These are phyloP conservation scores for Scortechinia acanthostroma DNA, from an alignment of 2,329 filamentous ascomycete species.

Conservation along the genomic window DNA sequence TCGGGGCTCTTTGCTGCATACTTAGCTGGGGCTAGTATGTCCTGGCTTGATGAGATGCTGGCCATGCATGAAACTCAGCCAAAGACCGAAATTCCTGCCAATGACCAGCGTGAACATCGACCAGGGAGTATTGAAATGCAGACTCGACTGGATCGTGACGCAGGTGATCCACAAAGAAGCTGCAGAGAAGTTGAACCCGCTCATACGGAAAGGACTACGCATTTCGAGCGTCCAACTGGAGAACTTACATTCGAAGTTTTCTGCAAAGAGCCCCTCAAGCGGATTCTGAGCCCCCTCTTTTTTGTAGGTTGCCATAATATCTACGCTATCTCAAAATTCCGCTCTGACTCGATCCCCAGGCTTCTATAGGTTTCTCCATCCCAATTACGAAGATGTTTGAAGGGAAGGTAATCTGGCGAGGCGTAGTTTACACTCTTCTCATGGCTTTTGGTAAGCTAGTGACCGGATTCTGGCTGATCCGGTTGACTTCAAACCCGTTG, in stretches of 20 bases:
- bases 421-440: slow-evolving; percentile 63
- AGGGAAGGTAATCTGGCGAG: slow-evolving; percentile 61
- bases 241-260: slow-evolving; percentile 26
- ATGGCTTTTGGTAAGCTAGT: slow-evolving; percentile 59
- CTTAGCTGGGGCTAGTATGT: slow-evolving; percentile 47
- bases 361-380: slow-evolving; percentile 70
- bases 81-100: not conserved
- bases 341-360: slow-evolving; percentile 17
- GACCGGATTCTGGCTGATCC: slow-evolving; percentile 51
- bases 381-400: slow-evolving; percentile 66
- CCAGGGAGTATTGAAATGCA: no score
- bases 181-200: no score
- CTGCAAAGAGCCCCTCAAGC: slow-evolving; percentile 27
- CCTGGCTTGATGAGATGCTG: slow-evolving; percentile 43
- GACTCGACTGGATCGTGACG: not conserved
- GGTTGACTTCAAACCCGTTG: slow-evolving; percentile 17
- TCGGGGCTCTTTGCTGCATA: slow-evolving; percentile 59
- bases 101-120: no score
- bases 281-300: slow-evolving; percentile 64
- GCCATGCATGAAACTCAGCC: not conserved
- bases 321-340: not conserved
- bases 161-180: no score
- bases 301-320: slow-evolving; percentile 42
- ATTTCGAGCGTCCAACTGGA: not conserved
- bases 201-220: not conserved